Evolutionary conservation across 179 eudicot species (phyloP).

Genomic region (Beta lomatogona): DNA sequence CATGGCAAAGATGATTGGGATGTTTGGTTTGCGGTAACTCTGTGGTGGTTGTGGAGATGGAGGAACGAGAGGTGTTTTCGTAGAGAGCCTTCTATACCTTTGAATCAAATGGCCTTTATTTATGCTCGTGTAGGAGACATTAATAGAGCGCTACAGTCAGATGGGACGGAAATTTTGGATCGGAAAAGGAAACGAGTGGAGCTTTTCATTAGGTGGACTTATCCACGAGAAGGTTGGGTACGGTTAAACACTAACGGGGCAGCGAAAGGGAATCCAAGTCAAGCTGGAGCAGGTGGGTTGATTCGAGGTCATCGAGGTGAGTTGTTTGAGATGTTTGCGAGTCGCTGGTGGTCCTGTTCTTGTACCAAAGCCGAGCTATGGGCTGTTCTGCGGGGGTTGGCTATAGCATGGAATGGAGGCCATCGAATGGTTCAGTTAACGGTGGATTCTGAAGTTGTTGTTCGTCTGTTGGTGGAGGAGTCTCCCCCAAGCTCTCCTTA

Average conservation of each 20-base stretch:
- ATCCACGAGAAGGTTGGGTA: neutral
- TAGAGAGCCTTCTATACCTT: neutral
- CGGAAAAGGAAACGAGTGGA: neutral
- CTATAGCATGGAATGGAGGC: neutral
- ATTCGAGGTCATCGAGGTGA: neutral
- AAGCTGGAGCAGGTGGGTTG: neutral
- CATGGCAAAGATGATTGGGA: neutral
- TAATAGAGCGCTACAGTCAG: neutral
- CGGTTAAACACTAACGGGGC: neutral
- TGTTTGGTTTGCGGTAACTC: neutral
- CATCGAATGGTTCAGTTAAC: neutral
- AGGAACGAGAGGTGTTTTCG: neutral
- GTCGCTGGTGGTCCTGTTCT: neutral
- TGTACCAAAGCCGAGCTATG: neutral
- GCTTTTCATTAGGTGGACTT: fast-evolving
- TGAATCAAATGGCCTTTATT: neutral
- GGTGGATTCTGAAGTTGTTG: neutral
- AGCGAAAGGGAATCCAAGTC: neutral
- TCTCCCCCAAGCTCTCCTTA: neutral
- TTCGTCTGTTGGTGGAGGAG: too few species aligned
- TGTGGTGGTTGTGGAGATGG: neutral
- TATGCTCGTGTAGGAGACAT: neutral
- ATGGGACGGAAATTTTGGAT: too few species aligned
- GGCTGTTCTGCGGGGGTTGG: neutral
- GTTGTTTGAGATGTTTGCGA: neutral